A percentile compares a stretch with the other conserved stretches of the same genome.
These are phyloP conservation scores for Leucoagaricus sp. DNA, from an alignment of 1,284 basidiomycete genomes.

Conservation along the genomic window DNA sequence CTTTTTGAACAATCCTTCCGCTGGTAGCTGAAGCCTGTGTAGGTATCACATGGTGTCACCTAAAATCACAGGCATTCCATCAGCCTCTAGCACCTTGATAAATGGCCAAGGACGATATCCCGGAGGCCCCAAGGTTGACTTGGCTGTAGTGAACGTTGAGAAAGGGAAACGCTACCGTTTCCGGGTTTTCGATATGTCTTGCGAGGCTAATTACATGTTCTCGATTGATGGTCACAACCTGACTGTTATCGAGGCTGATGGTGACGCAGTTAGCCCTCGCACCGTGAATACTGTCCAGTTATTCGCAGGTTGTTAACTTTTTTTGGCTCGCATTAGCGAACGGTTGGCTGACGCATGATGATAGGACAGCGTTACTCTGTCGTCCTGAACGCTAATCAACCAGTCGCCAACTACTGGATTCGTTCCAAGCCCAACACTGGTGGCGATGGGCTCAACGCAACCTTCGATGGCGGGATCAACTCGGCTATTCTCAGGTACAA, in stretches of 20 bases:
- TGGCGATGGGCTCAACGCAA: slow-evolving; percentile 18
- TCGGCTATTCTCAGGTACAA: slow-evolving; percentile 50
- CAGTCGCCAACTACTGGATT: slow-evolving; percentile 47
- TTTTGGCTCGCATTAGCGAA: too few relatives aligned
- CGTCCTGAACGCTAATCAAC: slow-evolving; percentile 38
- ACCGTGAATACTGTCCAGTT: not conserved
- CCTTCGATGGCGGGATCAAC: slow-evolving; percentile 36
- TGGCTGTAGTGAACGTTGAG: slow-evolving; percentile 38
- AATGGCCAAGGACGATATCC: slow-evolving; percentile 45
- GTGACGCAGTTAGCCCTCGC: slow-evolving; percentile 23
- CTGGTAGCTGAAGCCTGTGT: slow-evolving; percentile 29
- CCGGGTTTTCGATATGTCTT: slow-evolving; percentile 55
- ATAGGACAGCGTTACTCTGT: slow-evolving; percentile 40
- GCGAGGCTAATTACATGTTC: slow-evolving; percentile 38
- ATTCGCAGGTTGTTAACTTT: too few relatives aligned
- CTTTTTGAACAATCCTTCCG: not conserved
- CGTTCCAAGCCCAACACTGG: slow-evolving; percentile 39
- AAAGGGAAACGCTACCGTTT: slow-evolving; percentile 36
- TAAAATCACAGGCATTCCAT: slow-evolving; percentile 18
- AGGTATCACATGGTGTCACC: slow-evolving; percentile 34
- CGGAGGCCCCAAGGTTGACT: slow-evolving; percentile 33
- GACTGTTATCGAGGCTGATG: slow-evolving; percentile 48
- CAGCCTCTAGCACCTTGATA: slow-evolving; percentile 50
- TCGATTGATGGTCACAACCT: slow-evolving; percentile 49
- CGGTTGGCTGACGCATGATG: too few relatives aligned